A percentile compares a stretch with the other conserved stretches of the same genome.
phyloP scores from a whole-genome alignment of 164 flowering plant genomes.

The Nymphaea thermarum region DNA sequence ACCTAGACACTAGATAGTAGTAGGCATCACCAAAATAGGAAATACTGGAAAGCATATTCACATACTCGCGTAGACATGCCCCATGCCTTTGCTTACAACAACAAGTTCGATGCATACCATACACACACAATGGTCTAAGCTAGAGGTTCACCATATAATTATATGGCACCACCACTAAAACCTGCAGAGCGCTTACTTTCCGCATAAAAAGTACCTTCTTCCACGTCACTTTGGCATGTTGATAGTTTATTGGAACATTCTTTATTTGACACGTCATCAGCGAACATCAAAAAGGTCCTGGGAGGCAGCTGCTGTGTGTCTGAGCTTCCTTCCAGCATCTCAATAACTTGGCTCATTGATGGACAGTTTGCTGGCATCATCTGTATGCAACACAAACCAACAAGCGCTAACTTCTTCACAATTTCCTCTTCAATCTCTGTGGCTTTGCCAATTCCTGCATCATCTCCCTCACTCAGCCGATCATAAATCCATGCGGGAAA shows the following conservation, averaged over 20 bases:
- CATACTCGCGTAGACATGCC: no score
- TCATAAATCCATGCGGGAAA: conserved; percentile 12
- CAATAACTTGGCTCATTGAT: conserved; percentile 9
- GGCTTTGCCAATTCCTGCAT: conserved; percentile 1
- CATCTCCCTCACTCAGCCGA: conserved; percentile 3
- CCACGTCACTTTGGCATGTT: not conserved
- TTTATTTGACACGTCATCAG: not conserved
- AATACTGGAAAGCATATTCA: no score
- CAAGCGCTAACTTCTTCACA: conserved; percentile 8
- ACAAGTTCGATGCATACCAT: no score
- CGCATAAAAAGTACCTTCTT: no score
- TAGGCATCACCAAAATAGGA: no score
- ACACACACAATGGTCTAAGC: no score
- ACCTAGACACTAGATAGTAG: no score
- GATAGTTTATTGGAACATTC: not conserved
- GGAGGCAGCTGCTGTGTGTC: conserved; percentile 12
- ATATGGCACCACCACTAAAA: no score
- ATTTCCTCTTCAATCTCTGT: conserved; percentile 5
- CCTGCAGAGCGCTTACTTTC: no score
- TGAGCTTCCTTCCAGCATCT: conserved; percentile 10
- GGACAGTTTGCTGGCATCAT: conserved; percentile 10
- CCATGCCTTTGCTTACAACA: no score
- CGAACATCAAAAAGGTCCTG: not conserved
- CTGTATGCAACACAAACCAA: conserved; percentile 17
- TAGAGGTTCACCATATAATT: no score